A percentile compares a stretch with the other conserved stretches of the same genome.
Evolutionary conservation across 257 asterid species (phyloP).

Genomic region (Primulina eburnea): DNA sequence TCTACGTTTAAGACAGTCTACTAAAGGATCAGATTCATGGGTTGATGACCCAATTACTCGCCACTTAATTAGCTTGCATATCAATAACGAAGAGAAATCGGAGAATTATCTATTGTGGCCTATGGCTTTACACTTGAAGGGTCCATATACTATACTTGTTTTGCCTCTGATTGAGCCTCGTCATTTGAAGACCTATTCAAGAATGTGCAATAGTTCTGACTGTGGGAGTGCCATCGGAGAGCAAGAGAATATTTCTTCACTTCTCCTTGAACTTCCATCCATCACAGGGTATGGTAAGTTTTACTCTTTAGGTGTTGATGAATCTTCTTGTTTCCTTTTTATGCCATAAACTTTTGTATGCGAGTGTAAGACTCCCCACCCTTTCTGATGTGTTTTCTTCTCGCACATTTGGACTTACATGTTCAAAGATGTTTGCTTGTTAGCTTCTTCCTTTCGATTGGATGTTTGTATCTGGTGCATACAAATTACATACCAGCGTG

Average conservation of each 20-base stretch:
- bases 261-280: conserved; percentile 84
- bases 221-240: conserved; percentile 77
- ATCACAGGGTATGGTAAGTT: conserved; percentile 98
- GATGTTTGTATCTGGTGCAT: conserved; percentile 4
- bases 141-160: conserved; percentile 61
- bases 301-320: conserved; percentile 26
- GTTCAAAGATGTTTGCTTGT: neutral
- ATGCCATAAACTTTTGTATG: conserved; percentile 1
- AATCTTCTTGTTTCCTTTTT: conserved; percentile 6
- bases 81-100: conserved; percentile 55
- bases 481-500: neutral
- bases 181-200: conserved; percentile 69
- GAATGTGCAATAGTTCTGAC: conserved; percentile 62
- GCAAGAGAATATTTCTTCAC: conserved; percentile 68
- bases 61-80: conserved; percentile 60
- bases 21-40: conserved; percentile 94
- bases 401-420: neutral
- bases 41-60: conserved; percentile 94
- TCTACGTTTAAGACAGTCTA: conserved; percentile 63
- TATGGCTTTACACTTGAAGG: conserved; percentile 68
- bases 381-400: conserved; percentile 9
- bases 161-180: conserved; percentile 83
- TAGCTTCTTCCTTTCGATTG: conserved; percentile 10
- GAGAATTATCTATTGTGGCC: conserved; percentile 71
- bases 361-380: neutral